Conservation (phyloP, 768 basidiomycete species). For the Mrakia hoshinonis region DNA sequence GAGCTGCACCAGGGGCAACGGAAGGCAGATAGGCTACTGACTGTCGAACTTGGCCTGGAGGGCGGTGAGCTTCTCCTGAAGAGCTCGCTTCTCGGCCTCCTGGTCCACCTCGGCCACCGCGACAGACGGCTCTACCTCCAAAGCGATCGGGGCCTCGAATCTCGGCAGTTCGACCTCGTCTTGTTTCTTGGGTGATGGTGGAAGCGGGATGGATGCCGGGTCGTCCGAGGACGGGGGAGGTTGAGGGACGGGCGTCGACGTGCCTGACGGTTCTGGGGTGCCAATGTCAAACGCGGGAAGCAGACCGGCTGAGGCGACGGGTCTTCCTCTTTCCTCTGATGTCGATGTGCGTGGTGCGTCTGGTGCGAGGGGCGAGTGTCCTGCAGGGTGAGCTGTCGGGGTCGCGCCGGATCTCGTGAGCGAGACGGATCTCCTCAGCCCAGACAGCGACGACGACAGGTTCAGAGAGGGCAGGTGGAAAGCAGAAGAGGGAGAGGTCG, state of each 20-base stretch:
- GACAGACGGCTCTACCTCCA: neutral
- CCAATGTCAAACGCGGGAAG: neutral
- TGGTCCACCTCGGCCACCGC: neutral
- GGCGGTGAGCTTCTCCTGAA: conserved; percentile 1
- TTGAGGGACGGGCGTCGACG: neutral
- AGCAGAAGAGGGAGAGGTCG: neutral
- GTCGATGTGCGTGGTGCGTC: neutral
- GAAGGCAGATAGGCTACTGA: neutral
- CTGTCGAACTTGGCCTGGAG: neutral
- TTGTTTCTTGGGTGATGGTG: conserved; percentile 1
- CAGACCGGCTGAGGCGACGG: neutral
- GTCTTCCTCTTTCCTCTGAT: neutral
- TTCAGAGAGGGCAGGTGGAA: conserved; percentile 8
- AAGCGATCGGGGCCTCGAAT: neutral
- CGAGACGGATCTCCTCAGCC: conserved; percentile 4
- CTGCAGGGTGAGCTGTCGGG: neutral
- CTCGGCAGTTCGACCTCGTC: neutral
- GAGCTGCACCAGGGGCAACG: neutral
- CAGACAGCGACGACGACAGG: conserved; percentile 3
- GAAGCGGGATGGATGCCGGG: conserved; percentile 10
- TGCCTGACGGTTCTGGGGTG: neutral
- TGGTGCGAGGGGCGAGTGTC: neutral
- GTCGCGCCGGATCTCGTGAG: neutral
- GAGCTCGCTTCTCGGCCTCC: neutral
- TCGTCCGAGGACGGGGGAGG: neutral